phyloP scores from a whole-genome alignment of 805 yeast species.

The Hanseniaspora taiwanica region DNA sequence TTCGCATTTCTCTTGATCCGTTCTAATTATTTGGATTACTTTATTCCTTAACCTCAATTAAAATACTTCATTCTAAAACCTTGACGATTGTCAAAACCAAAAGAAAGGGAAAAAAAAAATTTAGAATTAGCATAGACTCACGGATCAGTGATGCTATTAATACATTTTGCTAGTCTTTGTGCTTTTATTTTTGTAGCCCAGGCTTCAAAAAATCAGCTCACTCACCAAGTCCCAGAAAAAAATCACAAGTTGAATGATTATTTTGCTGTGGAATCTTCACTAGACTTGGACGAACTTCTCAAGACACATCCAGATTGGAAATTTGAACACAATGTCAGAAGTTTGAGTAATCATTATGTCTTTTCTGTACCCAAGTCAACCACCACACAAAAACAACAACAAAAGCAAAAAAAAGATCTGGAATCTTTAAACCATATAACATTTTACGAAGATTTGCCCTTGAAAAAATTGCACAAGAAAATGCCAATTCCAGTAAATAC shows the following conservation, averaged over 20 bases:
- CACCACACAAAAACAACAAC: slow-evolving; percentile 4
- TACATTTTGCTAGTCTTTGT: neutral
- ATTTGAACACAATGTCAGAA: slow-evolving; percentile 55
- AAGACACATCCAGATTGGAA: slow-evolving; percentile 30
- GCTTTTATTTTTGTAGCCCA: neutral
- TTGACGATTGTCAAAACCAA: no score
- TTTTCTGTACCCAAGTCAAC: slow-evolving; percentile 53
- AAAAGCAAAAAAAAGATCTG: slow-evolving; percentile 8
- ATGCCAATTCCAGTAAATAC: slow-evolving; percentile 36
- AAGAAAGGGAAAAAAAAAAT: no score
- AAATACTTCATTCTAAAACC: no score
- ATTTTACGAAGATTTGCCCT: slow-evolving; percentile 38
- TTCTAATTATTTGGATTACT: no score
- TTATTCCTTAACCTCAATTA: no score
- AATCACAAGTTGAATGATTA: slow-evolving; percentile 42
- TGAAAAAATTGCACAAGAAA: slow-evolving; percentile 41
- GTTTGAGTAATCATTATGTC: slow-evolving; percentile 49
- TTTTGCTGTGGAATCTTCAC: slow-evolving; percentile 45
- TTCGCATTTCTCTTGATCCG: no score
- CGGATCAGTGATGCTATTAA: no score
- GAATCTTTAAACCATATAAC: slow-evolving; percentile 11
- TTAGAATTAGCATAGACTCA: no score
- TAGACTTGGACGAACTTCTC: slow-evolving; percentile 26
- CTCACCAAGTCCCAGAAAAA: slow-evolving; percentile 24
- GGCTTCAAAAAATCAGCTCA: neutral